Base-by-base conservation (phyloP, 768 basidiomycete species). In the Pleurotus platypus region DNA sequence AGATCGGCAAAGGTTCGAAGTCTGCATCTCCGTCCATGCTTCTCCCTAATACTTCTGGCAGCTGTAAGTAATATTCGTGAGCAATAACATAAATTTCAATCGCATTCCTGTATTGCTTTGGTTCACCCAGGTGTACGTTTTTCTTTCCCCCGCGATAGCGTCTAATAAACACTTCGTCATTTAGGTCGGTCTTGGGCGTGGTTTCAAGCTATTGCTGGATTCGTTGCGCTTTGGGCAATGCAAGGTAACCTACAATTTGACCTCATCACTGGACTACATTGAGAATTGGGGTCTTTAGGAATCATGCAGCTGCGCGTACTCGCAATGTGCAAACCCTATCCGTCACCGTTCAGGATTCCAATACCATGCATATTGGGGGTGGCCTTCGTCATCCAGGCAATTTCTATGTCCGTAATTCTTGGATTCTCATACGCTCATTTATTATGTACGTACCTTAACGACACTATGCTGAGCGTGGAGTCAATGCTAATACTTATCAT, bases 271-370 rank as follows among this genome's bases (percentile, higher is more conserved):
- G 7, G 30, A 35, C 8, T 35, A 9, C 30, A 35, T 35, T 35
- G 8, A 9, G 9, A 35, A 1, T 11, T 9, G 9, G 30, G 11
- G n/a, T 24, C 35, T 11, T 12, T 7, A 56, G 55, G 55, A 13
- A 46, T 56, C 9, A 24, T 56, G 20, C 55, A 46, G 43, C 46
- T 46, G 2, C 55, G 55, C 4, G 55, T 46, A 20, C 46, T 27
- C 4, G 55, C 55, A 4, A 56, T 56, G 55, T 56, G 24, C n/a
- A 47, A 46, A 30, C 55, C 42, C n/a, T 56, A 27, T 30, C 16
- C n/a, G 11, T 42, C 39, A 6, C 51, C 51, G 4, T 20, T 40
- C 18, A 46, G 47, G 15, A 46, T 56, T 18, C n/a, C 46, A 12
- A 46, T 56, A 26, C 46, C 51, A 22, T 54, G 26, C 15, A 15